Percentiles rank a stretch among this genome's conserved stretches.
Evolutionary conservation across 257 asterid species (phyloP).

Genomic region (Avicennia marina): DNA sequence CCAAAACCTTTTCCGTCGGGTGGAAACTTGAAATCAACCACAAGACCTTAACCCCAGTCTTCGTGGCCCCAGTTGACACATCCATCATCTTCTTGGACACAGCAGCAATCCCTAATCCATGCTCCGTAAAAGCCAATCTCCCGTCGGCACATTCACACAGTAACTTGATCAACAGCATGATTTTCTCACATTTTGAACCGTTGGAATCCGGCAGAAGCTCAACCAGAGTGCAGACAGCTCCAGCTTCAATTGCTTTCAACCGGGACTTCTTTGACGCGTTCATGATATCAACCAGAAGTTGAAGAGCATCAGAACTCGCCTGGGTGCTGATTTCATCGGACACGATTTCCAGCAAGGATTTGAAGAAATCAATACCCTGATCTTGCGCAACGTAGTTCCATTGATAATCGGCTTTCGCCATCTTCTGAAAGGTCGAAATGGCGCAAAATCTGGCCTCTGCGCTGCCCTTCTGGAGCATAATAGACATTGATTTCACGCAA

Average conservation of each 20-base stretch:
- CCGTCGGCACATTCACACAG: constrained; percentile 87
- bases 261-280: constrained; percentile 59
- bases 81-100: constrained; percentile 58
- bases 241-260: constrained; percentile 71
- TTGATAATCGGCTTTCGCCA: constrained; percentile 38
- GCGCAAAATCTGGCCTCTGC: constrained; percentile 58
- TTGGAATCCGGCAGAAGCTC: constrained; percentile 75
- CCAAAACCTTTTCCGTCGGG: constrained; percentile 63
- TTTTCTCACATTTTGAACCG: constrained; percentile 52
- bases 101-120: constrained; percentile 68
- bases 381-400: constrained; percentile 43
- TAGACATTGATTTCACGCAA: constrained; percentile 52
- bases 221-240: constrained; percentile 55
- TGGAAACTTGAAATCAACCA: constrained; percentile 62
- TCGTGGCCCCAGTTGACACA: constrained; percentile 46
- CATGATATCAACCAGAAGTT: constrained; percentile 41
- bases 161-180: constrained; percentile 50
- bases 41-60: constrained; percentile 56
- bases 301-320: constrained; percentile 55
- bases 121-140: constrained; percentile 63
- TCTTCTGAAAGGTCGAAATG: constrained; percentile 43
- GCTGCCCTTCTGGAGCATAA: constrained; percentile 69
- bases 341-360: constrained; percentile 55
- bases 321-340: constrained; percentile 62
- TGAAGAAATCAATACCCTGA: constrained; percentile 71